Evolutionary conservation across 768 basidiomycete genomes (phyloP).

Genomic region (Grammothele lineata): DNA sequence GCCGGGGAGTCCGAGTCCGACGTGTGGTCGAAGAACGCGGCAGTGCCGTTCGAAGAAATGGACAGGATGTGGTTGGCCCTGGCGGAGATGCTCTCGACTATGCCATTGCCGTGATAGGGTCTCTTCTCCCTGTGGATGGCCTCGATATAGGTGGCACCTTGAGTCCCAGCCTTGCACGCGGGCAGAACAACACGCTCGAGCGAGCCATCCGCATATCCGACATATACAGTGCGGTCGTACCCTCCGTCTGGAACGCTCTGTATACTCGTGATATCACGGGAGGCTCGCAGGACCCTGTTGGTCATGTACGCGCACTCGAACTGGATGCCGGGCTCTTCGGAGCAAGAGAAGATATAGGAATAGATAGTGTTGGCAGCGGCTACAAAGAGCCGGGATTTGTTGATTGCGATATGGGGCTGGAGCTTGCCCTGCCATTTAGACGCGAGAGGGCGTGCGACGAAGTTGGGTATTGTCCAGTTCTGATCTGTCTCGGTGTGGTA

Average conservation of each 20-base stretch:
- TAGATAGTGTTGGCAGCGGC: constrained; percentile 56
- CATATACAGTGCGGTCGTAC: constrained; percentile 23
- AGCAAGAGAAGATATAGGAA: constrained; percentile 46
- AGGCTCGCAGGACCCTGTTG: constrained; percentile 21
- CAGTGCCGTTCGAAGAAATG: constrained; percentile 53
- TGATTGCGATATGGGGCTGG: constrained; percentile 56
- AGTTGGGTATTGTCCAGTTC: constrained; percentile 46
- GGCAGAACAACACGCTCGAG: constrained; percentile 41
- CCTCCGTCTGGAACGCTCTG: constrained; percentile 24
- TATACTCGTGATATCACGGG: constrained; percentile 28
- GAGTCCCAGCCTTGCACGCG: constrained; percentile 14
- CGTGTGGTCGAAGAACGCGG: constrained; percentile 33
- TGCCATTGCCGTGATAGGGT: constrained; percentile 38
- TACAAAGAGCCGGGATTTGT: constrained; percentile 50
- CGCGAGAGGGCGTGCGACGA: constrained; percentile 63
- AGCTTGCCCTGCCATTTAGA: constrained; percentile 52
- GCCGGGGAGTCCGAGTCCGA: constrained; percentile 15
- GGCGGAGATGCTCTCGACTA: constrained; percentile 55
- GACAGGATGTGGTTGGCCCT: constrained; percentile 44
- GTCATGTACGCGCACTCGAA: constrained; percentile 24
- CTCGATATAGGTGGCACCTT: constrained; percentile 14
- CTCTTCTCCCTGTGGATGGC: constrained; percentile 16
- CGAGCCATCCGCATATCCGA: constrained; percentile 27
- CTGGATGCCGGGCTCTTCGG: constrained; percentile 15
- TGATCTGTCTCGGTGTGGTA: constrained; percentile 51